Percentiles rank a stretch among this genome's conserved stretches.
phyloP scores from a whole-genome alignment of 495 filamentous ascomycete species.

The Acidiella bohemica region DNA sequence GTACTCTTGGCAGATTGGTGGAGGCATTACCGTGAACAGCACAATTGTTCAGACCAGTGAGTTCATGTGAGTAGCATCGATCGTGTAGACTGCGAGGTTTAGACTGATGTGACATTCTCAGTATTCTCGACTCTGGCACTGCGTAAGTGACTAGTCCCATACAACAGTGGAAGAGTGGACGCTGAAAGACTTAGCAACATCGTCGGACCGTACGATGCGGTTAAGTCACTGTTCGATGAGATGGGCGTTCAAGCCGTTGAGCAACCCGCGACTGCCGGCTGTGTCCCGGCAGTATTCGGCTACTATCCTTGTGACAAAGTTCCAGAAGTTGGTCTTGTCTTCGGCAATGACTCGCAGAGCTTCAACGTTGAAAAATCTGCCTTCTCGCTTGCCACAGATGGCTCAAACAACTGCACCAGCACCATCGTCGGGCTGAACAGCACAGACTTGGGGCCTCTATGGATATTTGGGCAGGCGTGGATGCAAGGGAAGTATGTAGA shows the following conservation, averaged over 20 bases:
- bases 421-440: neutral
- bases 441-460: neutral
- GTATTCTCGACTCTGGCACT: slow-evolving; percentile 2
- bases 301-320: slow-evolving; percentile 9
- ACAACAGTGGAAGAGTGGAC: neutral
- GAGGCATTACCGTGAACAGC: neutral
- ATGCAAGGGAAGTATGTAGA: slow-evolving; percentile 11
- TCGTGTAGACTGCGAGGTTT: too few relatives aligned
- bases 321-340: slow-evolving; percentile 1
- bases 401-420: slow-evolving; percentile 7
- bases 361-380: slow-evolving; percentile 8
- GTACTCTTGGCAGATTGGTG: too few relatives aligned
- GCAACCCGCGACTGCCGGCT: slow-evolving; percentile 3
- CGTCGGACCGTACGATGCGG: slow-evolving; percentile 4
- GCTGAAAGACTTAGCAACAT: neutral
- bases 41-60: neutral
- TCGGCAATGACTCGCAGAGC: neutral
- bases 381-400: slow-evolving; percentile 3
- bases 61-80: too few relatives aligned
- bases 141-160: slow-evolving; percentile 1
- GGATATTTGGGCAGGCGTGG: slow-evolving; percentile 9
- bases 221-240: slow-evolving; percentile 1
- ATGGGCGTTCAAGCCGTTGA: slow-evolving; percentile 8
- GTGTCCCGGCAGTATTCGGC: slow-evolving; percentile 1
- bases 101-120: too few relatives aligned